Percentiles rank a stretch among this genome's conserved stretches.
Evolutionary conservation across 2,329 filamentous ascomycete species (phyloP).

Genomic region (Cryphonectria parasitica): DNA sequence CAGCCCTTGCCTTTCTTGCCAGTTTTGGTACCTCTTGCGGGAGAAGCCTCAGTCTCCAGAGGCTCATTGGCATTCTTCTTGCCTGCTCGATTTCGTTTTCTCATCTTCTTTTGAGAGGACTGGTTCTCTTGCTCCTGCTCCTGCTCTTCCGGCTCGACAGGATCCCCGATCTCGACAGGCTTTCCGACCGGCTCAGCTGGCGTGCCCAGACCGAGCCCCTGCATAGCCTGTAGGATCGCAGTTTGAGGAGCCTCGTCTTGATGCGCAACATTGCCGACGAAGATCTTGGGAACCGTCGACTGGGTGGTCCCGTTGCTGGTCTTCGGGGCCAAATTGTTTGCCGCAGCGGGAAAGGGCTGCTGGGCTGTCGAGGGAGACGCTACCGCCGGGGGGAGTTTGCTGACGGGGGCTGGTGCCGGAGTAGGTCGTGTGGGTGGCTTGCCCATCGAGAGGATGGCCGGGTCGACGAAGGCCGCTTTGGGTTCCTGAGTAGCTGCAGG

Average conservation of each 20-base stretch:
- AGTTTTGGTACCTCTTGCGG: slow-evolving; percentile 28
- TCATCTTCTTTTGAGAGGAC: slow-evolving; percentile 36
- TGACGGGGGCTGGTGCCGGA: slow-evolving; percentile 8
- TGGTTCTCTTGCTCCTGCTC: slow-evolving; percentile 29
- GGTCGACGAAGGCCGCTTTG: slow-evolving; percentile 68
- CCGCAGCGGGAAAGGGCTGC: slow-evolving; percentile 26
- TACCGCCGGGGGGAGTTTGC: slow-evolving; percentile 12
- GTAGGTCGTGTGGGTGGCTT: slow-evolving; percentile 43
- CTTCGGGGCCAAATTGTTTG: slow-evolving; percentile 11
- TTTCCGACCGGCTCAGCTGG: slow-evolving; percentile 31
- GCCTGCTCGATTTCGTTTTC: slow-evolving; percentile 36
- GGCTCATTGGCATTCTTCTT: slow-evolving; percentile 37
- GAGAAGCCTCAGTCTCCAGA: slow-evolving; percentile 36
- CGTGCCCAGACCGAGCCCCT: slow-evolving; percentile 31
- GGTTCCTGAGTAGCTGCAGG: slow-evolving; percentile 34
- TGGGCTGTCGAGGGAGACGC: slow-evolving; percentile 33
- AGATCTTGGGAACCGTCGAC: slow-evolving; percentile 22
- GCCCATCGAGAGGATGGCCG: slow-evolving; percentile 76
- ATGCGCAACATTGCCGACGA: slow-evolving; percentile 21
- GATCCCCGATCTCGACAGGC: slow-evolving; percentile 31
- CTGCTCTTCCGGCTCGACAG: slow-evolving; percentile 29
- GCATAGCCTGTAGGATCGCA: slow-evolving; percentile 31
- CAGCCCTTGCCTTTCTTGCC: slow-evolving; percentile 56
- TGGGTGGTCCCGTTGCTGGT: slow-evolving; percentile 14
- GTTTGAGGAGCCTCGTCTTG: slow-evolving; percentile 31